Conservation (phyloP, 495 filamentous ascomycete genomes). For the Letharia lupina region DNA sequence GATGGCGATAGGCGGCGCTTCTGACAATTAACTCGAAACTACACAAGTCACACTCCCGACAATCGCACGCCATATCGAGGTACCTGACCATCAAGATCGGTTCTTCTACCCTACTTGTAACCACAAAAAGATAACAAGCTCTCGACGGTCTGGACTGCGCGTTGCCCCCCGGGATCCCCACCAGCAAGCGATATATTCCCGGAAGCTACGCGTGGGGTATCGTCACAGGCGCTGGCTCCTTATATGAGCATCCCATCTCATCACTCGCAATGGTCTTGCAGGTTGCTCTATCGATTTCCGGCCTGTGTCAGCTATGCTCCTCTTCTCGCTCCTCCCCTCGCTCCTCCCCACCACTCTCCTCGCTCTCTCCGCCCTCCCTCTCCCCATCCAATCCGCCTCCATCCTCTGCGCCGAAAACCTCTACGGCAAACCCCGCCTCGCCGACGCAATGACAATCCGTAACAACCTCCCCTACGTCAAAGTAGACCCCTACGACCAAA, state of each 20-base stretch:
- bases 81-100: not conserved
- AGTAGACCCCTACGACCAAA: not conserved
- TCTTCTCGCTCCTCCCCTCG: not conserved
- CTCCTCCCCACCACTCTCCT: not conserved
- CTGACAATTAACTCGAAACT: not conserved
- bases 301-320: not conserved
- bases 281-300: not conserved
- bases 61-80: not conserved
- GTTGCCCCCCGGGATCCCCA: not conserved
- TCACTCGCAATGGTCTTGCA: too few species aligned
- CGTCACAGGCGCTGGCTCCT: not conserved
- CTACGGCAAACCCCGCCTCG: conserved; percentile 2
- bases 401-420: conserved; percentile 2
- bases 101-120: not conserved
- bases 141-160: not conserved
- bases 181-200: not conserved
- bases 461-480: not conserved
- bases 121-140: not conserved
- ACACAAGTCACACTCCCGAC: not conserved
- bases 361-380: not conserved
- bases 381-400: not conserved
- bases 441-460: not conserved
- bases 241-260: not conserved
- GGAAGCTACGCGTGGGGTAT: not conserved
- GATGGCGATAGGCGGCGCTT: conserved; percentile 4